A percentile compares a stretch with the other conserved stretches of the same genome.
Evolutionary conservation across 2,329 filamentous ascomycete genomes (phyloP).

Genomic region (Colletotrichum viniferum): DNA sequence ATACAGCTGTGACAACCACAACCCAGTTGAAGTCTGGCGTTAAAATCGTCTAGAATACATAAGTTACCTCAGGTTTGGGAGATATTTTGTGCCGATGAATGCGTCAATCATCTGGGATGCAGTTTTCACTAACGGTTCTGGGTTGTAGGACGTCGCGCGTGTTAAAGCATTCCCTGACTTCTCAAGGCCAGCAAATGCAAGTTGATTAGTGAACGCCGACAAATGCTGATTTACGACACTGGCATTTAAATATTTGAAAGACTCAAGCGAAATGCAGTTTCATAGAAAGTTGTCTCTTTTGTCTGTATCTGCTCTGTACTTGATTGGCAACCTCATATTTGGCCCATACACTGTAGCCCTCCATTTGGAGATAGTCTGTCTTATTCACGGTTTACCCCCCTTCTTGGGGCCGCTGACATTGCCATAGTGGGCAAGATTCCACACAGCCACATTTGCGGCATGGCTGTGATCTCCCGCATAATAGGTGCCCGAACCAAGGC

Average conservation of each 20-base stretch:
- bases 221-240: fast-evolving
- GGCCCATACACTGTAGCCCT: not conserved
- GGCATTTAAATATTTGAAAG: not conserved
- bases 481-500: not conserved
- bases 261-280: not conserved
- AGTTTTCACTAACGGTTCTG: not conserved
- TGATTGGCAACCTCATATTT: not conserved
- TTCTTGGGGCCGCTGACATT: not conserved
- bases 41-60: not conserved
- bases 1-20: not conserved
- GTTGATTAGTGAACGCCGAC: not conserved
- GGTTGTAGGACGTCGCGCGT: not conserved
- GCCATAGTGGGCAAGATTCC: not conserved
- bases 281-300: not conserved
- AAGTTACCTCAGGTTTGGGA: not conserved
- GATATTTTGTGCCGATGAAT: not conserved
- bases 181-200: not conserved
- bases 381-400: not conserved
- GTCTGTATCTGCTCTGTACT: not conserved
- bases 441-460: not conserved
- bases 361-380: not conserved
- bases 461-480: not conserved
- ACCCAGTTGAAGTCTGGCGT: not conserved
- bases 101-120: not conserved
- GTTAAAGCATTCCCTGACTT: not conserved